phyloP scores from a whole-genome alignment of 2,329 filamentous ascomycete species.

The Arthrinium puccinioides region DNA sequence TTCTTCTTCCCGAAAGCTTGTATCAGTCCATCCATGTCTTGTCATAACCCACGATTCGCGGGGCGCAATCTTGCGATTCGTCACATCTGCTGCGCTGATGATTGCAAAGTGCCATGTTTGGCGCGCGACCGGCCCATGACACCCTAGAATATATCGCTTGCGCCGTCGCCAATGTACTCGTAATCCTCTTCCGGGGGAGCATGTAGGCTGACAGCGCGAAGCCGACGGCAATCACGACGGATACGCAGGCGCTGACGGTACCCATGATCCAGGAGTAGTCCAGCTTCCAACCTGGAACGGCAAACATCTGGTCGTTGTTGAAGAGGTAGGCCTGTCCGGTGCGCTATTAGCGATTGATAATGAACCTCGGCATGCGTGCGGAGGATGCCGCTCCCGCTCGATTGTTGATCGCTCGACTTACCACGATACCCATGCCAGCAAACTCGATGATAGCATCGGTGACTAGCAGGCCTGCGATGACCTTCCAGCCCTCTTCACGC shows the following conservation, averaged over 20 bases:
- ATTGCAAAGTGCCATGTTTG: too few relatives aligned
- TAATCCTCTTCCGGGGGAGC: conserved; percentile 81
- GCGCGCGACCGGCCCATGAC: too few relatives aligned
- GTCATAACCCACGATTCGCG: too few relatives aligned
- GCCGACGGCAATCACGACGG: conserved; percentile 45
- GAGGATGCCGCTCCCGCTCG: background rate
- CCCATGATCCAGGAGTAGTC: conserved; percentile 73
- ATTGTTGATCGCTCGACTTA: too few relatives aligned
- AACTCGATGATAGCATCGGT: conserved; percentile 64
- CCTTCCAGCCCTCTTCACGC: conserved; percentile 75
- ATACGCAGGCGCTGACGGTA: conserved; percentile 46
- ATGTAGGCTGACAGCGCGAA: conserved; percentile 61
- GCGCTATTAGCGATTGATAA: conserved; percentile 3
- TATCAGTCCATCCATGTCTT: too few relatives aligned
- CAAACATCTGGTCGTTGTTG: conserved; percentile 77
- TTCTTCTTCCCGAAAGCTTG: too few relatives aligned
- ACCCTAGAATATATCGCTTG: too few relatives aligned
- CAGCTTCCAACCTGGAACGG: conserved; percentile 70
- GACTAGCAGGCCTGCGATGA: conserved; percentile 59
- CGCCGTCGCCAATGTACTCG: conserved; percentile 52
- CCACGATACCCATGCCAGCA: conserved; percentile 74
- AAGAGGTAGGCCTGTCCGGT: conserved; percentile 71
- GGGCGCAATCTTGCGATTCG: too few relatives aligned
- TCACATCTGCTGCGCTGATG: too few relatives aligned
- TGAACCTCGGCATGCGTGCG: background rate